phyloP scores from a whole-genome alignment of 2,329 filamentous ascomycete genomes.

The Microcyclospora tardicrescens region DNA sequence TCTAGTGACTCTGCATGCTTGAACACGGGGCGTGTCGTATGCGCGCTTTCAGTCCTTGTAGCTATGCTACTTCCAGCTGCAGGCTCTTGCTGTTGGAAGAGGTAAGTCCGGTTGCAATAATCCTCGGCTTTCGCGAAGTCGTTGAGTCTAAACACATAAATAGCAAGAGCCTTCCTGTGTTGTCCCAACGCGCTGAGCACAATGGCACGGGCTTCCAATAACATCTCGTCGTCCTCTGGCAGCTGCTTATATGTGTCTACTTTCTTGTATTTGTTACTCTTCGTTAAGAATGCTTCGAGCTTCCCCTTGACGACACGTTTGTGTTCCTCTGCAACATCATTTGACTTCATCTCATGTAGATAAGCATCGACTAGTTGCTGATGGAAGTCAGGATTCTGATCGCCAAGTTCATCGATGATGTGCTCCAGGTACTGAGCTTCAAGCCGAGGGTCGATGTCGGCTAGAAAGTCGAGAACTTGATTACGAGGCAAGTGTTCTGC shows the following conservation, averaged over 20 bases:
- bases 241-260: constrained; percentile 57
- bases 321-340: constrained; percentile 19
- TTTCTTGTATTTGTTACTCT: constrained; percentile 64
- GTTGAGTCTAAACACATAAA: constrained; percentile 89
- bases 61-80: constrained; percentile 13
- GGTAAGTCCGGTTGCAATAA: constrained; percentile 85
- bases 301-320: constrained; percentile 32
- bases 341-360: constrained; percentile 39
- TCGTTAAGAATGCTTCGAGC: constrained; percentile 61
- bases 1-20: constrained; percentile 37
- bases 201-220: constrained; percentile 81
- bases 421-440: constrained; percentile 82
- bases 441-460: constrained; percentile 53
- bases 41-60: constrained; percentile 12
- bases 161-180: constrained; percentile 89
- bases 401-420: constrained; percentile 74
- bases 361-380: constrained; percentile 67
- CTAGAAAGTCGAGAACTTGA: constrained; percentile 61
- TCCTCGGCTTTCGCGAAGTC: constrained; percentile 87
- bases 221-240: constrained; percentile 66
- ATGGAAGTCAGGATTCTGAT: constrained; percentile 75
- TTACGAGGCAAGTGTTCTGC: constrained; percentile 77
- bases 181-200: constrained; percentile 90
- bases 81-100: constrained; percentile 26
- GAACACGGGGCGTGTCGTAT: constrained; percentile 18